A percentile compares a stretch with the other conserved stretches of the same genome.
phyloP scores from a whole-genome alignment of 192 early-diverging fungal genomes.

The Coemansia sp. region DNA sequence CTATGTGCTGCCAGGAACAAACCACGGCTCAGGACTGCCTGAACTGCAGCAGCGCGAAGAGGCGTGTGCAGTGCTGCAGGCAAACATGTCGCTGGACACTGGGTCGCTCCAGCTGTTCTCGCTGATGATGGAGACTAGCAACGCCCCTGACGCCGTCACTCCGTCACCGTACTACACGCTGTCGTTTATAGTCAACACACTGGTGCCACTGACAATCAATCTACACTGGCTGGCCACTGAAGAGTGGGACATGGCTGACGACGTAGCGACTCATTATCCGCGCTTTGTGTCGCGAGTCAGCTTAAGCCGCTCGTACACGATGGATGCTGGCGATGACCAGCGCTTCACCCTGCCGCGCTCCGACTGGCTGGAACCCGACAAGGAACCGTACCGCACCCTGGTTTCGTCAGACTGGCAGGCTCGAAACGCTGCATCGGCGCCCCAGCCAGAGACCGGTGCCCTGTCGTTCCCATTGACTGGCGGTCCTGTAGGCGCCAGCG shows the following conservation, averaged over 20 bases:
- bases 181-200: conserved; percentile 36
- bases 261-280: conserved; percentile 10
- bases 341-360: conserved; percentile 29
- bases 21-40: conserved; percentile 9
- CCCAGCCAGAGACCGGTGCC: background rate
- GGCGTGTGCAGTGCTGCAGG: conserved; percentile 36
- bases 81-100: conserved; percentile 31
- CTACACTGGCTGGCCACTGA: conserved; percentile 45
- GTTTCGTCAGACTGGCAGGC: conserved; percentile 50
- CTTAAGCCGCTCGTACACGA: conserved; percentile 21
- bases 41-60: conserved; percentile 38
- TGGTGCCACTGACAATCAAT: conserved; percentile 39
- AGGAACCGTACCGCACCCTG: conserved; percentile 43
- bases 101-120: conserved; percentile 38
- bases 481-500: background rate
- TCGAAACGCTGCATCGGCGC: conserved; percentile 8
- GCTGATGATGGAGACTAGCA: conserved; percentile 25
- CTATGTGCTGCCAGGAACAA: conserved; percentile 36
- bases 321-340: conserved; percentile 32
- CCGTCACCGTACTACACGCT: conserved; percentile 39
- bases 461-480: background rate
- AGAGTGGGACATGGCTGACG: conserved; percentile 34
- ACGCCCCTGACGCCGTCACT: conserved; percentile 17
- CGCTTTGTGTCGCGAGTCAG: conserved; percentile 38
- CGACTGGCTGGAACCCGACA: conserved; percentile 43